Conservation (phyloP, 305 asterid species). For the Solanum hybrid region DNA sequence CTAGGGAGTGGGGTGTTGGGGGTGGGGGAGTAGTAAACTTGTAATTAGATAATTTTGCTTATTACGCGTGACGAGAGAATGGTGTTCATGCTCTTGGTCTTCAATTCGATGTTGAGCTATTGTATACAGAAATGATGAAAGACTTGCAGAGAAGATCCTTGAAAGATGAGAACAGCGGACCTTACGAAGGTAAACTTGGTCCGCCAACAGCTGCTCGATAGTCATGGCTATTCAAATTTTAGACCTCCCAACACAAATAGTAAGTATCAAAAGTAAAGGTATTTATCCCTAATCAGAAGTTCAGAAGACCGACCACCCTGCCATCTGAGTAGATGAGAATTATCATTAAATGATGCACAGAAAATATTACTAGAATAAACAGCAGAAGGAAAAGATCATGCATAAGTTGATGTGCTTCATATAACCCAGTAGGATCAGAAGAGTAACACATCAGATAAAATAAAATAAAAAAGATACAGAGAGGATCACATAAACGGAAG, state of each 20-base stretch:
- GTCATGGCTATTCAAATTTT: not conserved
- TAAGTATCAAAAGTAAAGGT: not conserved
- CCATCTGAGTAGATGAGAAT: not conserved
- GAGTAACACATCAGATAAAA: not conserved
- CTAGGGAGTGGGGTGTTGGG: not conserved
- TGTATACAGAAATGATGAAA: not conserved
- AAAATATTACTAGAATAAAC: not conserved
- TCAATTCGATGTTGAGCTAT: not conserved
- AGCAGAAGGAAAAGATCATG: not conserved
- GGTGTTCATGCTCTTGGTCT: not conserved
- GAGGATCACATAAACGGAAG: constrained; percentile 2
- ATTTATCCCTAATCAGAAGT: not conserved
- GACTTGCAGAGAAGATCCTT: not conserved
- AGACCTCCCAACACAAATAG: not conserved
- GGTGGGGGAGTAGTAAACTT: not conserved
- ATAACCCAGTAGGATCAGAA: not conserved
- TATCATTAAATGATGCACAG: too few species aligned
- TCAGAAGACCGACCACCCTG: not conserved
- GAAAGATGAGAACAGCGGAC: not conserved
- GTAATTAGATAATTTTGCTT: not conserved
- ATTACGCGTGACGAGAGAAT: not conserved
- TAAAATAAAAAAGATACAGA: not conserved
- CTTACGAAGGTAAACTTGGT: not conserved
- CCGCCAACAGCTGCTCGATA: not conserved
- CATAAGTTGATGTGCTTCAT: not conserved